phyloP scores from a whole-genome alignment of 371 early-diverging fungal genomes.

The Nematocida ironsii region DNA sequence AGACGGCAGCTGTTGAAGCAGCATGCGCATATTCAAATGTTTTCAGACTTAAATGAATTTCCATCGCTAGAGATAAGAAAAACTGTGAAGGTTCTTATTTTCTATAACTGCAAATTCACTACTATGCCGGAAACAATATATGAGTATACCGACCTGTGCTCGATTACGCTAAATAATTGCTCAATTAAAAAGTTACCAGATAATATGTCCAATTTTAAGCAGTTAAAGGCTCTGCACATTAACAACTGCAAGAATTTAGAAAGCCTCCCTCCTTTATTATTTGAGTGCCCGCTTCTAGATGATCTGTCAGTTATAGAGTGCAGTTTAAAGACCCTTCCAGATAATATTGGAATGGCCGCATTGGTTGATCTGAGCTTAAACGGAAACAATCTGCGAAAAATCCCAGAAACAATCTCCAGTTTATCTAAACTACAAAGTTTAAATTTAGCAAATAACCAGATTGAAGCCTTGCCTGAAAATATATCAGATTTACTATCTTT shows the following conservation, averaged over 20 bases:
- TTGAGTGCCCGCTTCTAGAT: slow-evolving; percentile 1
- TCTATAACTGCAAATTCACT: slow-evolving; percentile 5
- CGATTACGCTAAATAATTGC: neutral
- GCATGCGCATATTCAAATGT: neutral
- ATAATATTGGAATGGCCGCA: neutral
- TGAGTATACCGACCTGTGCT: neutral
- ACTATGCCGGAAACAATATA: neutral
- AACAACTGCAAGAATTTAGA: neutral
- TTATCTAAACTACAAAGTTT: neutral
- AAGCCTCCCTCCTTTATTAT: neutral
- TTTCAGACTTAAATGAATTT: neutral
- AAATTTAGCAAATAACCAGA: neutral
- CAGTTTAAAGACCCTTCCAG: neutral
- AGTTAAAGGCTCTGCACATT: neutral
- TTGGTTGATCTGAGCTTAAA: neutral
- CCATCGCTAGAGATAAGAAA: neutral
- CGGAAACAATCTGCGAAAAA: neutral
- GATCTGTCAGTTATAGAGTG: neutral
- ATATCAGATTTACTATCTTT: neutral
- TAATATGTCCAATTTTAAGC: neutral
- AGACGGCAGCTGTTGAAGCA: neutral
- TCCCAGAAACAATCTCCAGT: neutral
- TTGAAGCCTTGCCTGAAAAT: neutral
- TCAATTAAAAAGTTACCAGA: neutral
- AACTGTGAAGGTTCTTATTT: neutral